A percentile compares a stretch with the other conserved stretches of the same genome.
These are phyloP conservation scores for Sporothrix mexicana DNA, from an alignment of 2,329 filamentous ascomycete species.

Conservation along the genomic window DNA sequence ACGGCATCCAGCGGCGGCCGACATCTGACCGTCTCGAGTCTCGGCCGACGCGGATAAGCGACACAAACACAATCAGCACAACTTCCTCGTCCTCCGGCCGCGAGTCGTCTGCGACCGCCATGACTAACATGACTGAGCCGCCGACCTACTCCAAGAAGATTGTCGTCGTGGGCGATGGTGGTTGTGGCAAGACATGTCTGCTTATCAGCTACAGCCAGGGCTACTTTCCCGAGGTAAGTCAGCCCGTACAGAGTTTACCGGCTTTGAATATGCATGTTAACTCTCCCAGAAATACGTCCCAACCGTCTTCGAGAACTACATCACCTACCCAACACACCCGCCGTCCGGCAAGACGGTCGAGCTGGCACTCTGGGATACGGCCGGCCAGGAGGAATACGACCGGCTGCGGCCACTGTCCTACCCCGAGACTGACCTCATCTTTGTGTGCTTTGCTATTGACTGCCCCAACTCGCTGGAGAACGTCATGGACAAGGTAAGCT, in stretches of 20 bases:
- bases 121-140: conserved; percentile 72
- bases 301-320: conserved; percentile 99
- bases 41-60: conserved; percentile 72
- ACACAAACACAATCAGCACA: conserved; percentile 87
- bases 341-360: conserved; percentile 92
- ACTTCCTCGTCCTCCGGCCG: conserved; percentile 76
- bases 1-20: conserved; percentile 46
- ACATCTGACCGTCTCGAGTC: conserved; percentile 53
- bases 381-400: conserved; percentile 98
- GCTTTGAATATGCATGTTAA: conserved; percentile 18
- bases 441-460: conserved; percentile 99
- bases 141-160: conserved; percentile 98
- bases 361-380: conserved; percentile 96
- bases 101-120: conserved; percentile 78
- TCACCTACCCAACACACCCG: conserved; percentile 91
- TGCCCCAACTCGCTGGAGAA: conserved; percentile 98
- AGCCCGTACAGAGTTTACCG: neutral
- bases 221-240: conserved; percentile 91
- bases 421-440: conserved; percentile 95
- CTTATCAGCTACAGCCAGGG: conserved; percentile 99
- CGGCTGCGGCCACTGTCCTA: conserved; percentile 93
- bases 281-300: conserved; percentile 91
- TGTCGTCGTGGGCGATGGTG: conserved; percentile 96
- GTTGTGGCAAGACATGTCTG: conserved; percentile 97
- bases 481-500: conserved; percentile 92